These are phyloP conservation scores for Naganishia vaughanmartiniae DNA, from an alignment of 768 basidiomycete species.

Conservation along the genomic window DNA sequence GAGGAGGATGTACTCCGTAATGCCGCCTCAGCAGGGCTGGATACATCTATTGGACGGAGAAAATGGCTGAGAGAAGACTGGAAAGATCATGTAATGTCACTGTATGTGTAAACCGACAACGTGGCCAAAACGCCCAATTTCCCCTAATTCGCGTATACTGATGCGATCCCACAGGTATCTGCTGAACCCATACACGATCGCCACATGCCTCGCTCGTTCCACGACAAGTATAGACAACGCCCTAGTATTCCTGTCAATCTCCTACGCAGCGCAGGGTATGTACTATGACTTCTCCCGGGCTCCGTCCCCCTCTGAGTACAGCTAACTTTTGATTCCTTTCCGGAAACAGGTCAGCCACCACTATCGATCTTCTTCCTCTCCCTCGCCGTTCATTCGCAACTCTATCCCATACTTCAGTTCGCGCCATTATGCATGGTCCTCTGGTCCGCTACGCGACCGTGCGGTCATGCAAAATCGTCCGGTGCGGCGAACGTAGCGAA, in stretches of 20 bases:
- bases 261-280: conserved; percentile 69
- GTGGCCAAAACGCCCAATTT: background rate
- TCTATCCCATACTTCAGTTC: conserved; percentile 69
- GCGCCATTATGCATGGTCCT: conserved; percentile 67
- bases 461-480: background rate
- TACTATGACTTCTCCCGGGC: background rate
- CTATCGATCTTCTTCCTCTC: conserved; percentile 67
- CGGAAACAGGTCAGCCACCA: conserved; percentile 59
- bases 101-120: conserved; percentile 62
- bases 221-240: conserved; percentile 80
- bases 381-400: conserved; percentile 66
- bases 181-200: conserved; percentile 80
- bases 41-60: background rate
- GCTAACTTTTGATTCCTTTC: conserved; percentile 4
- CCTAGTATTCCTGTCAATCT: conserved; percentile 64
- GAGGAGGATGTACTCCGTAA: conserved; percentile 49
- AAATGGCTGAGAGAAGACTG: conserved; percentile 54
- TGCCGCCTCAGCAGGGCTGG: background rate
- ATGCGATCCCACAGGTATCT: conserved; percentile 65
- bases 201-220: conserved; percentile 75
- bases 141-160: background rate
- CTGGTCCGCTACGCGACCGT: conserved; percentile 59
- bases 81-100: conserved; percentile 64
- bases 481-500: background rate
- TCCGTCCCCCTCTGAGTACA: background rate